Evolutionary conservation across 2,329 filamentous ascomycete species (phyloP), one percentile per base, ranked within the genome.

Genomic region (Berkeleyomyces basicola): DNA sequence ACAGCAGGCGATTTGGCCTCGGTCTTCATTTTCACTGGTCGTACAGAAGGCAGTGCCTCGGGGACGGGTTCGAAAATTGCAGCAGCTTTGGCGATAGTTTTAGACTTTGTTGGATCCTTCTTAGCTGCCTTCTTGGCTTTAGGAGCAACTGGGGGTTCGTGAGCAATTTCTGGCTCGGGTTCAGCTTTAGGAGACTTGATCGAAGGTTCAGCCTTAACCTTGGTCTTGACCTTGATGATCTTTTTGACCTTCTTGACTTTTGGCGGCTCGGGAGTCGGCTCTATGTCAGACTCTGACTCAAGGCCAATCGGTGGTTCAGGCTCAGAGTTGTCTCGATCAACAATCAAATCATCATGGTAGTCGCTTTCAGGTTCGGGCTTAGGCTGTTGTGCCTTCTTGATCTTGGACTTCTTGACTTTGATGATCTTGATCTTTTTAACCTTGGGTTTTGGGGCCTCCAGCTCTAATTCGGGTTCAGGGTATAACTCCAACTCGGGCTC

Each of bases 181-280:
- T 46, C n/a, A 65, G 65, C 43, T 59, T 65, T 55, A 57, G 63
- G 33, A 61, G 65, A 7, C 66, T 65, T 16, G 63, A 64, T 31
- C 61, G 66, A 14, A 61, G 63, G 58, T 62, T 64, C 36, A 62
- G 65, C 40, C 66, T 66, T 47, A 66, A 63, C 59, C 66, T 67
- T 47, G 65, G 66, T 61, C 66, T 65, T 59, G 63, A 65, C 11
- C 61, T 64, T 63, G 46, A 59, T 37, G 5, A 58, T 39, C 46
- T 64, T 64, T 53, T 64, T 64, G n/a, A 58, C 44, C 51, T 64
- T 64, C 37, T 64, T 64, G 37, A 64, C 44, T 33, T 61, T 64
- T 37, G 58, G 65, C 44, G 66, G 67, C 61, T 66, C 62, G 1
- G 65, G 67, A 61, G 67, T 68, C 53, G 64, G 68, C 39, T 66